Percentiles rank a stretch among this genome's conserved stretches.
Evolutionary conservation across 805 yeast species (phyloP).

Genomic region (Blastobotrys robertii): DNA sequence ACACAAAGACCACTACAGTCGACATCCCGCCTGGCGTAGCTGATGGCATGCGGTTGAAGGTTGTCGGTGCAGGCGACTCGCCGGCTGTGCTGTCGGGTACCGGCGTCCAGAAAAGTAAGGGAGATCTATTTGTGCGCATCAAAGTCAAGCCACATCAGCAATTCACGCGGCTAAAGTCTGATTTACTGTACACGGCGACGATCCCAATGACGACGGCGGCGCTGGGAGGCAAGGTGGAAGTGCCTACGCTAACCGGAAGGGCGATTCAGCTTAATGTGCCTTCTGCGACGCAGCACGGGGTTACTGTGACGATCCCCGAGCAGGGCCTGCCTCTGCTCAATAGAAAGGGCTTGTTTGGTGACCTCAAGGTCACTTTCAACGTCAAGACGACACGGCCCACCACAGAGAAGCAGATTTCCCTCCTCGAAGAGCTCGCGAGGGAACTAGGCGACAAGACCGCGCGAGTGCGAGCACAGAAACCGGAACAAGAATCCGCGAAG

Average conservation of each 20-base stretch:
- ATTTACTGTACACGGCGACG: constrained; percentile 53
- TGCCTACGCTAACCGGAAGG: constrained; percentile 64
- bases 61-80: constrained; percentile 84
- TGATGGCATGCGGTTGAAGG: constrained; percentile 77
- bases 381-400: constrained; percentile 66
- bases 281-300: constrained; percentile 74
- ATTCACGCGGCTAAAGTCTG: constrained; percentile 58
- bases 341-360: constrained; percentile 57
- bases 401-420: constrained; percentile 75
- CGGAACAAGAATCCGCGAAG: background rate
- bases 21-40: constrained; percentile 83
- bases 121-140: constrained; percentile 80
- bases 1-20: constrained; percentile 60
- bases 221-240: constrained; percentile 78
- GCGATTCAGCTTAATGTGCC: constrained; percentile 70
- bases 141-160: constrained; percentile 64
- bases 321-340: constrained; percentile 72
- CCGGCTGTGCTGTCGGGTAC: constrained; percentile 70
- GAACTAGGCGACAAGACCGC: constrained; percentile 76
- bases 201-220: constrained; percentile 95
- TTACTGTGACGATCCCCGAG: constrained; percentile 64
- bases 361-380: constrained; percentile 62
- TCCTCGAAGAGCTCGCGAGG: constrained; percentile 91
- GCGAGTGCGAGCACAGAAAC: constrained; percentile 35
- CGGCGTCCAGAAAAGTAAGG: constrained; percentile 59